Evolutionary conservation across 1,139 yeast species (phyloP).

Genomic region (Wickerhamiella infanticola): DNA sequence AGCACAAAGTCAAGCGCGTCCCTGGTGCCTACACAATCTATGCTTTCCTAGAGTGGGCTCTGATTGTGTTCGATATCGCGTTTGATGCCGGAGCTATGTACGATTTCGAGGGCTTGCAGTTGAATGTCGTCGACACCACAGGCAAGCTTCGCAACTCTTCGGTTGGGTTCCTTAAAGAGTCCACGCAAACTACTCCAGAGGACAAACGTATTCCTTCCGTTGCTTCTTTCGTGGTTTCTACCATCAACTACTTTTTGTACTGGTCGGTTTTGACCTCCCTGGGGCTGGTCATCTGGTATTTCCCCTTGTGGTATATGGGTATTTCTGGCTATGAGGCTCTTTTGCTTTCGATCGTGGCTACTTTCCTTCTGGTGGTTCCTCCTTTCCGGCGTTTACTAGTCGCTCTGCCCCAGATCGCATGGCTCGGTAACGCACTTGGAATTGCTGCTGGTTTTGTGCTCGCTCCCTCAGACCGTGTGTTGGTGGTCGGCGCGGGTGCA

Average conservation of each 20-base stretch:
- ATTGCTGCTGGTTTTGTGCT: conserved; percentile 57
- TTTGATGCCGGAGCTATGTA: conserved; percentile 68
- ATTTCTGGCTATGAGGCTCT: conserved; percentile 84
- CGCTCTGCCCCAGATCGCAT: conserved; percentile 33
- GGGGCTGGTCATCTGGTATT: conserved; percentile 84
- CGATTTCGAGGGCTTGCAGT: conserved; percentile 48
- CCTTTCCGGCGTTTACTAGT: conserved; percentile 37
- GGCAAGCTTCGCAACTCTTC: conserved; percentile 11
- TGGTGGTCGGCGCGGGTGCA: conserved; percentile 51
- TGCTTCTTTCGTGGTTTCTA: conserved; percentile 17
- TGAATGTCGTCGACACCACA: conserved; percentile 25
- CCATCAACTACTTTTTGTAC: conserved; percentile 37
- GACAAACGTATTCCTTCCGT: conserved; percentile 7
- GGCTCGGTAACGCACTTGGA: conserved; percentile 49
- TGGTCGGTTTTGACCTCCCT: conserved; percentile 77
- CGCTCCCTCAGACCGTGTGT: conserved; percentile 54
- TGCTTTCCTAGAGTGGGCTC: conserved; percentile 89
- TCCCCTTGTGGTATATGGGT: conserved; percentile 97
- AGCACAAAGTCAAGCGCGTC: conserved; percentile 73
- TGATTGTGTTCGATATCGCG: conserved; percentile 65
- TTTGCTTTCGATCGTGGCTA: conserved; percentile 38
- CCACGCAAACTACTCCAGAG: neutral
- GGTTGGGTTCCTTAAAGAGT: conserved; percentile 16
- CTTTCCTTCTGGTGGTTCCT: conserved; percentile 37
- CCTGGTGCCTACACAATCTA: conserved; percentile 94